Conservation (phyloP, 148 eudicot species). For the Cornus controversa region DNA sequence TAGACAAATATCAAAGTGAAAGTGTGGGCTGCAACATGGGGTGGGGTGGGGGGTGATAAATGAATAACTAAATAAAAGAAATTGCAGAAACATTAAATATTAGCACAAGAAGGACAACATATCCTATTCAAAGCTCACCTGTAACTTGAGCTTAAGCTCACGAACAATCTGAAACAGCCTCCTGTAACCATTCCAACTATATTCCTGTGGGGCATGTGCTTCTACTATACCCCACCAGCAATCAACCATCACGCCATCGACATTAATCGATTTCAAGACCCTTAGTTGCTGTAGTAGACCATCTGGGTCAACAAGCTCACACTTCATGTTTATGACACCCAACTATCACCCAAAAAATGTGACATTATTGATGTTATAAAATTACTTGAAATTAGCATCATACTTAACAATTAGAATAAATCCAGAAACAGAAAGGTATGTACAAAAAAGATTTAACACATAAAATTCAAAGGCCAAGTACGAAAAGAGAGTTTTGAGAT, state of each 20-base stretch:
- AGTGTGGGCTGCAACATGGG: too few species aligned
- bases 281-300: slow-evolving; percentile 69
- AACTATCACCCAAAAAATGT: slow-evolving; percentile 47
- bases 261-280: slow-evolving; percentile 60
- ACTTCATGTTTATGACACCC: slow-evolving; percentile 85
- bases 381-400: neutral
- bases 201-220: slow-evolving; percentile 88
- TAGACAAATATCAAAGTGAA: too few species aligned
- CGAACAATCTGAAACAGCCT: slow-evolving; percentile 77
- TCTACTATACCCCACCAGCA: slow-evolving; percentile 99
- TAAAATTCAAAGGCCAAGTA: neutral
- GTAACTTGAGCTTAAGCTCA: slow-evolving; percentile 73
- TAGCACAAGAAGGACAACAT: slow-evolving; percentile 1
- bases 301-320: slow-evolving; percentile 82
- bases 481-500: neutral
- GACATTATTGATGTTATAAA: neutral
- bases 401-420: neutral
- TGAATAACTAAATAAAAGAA: too few species aligned
- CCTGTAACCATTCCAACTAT: slow-evolving; percentile 89
- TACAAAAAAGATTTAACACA: neutral
- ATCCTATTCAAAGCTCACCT: slow-evolving; percentile 45
- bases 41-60: too few species aligned
- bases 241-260: slow-evolving; percentile 83
- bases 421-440: neutral
- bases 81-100: neutral